phyloP scores from a whole-genome alignment of 2,329 filamentous ascomycete species.

The Aspergillus sp. region DNA sequence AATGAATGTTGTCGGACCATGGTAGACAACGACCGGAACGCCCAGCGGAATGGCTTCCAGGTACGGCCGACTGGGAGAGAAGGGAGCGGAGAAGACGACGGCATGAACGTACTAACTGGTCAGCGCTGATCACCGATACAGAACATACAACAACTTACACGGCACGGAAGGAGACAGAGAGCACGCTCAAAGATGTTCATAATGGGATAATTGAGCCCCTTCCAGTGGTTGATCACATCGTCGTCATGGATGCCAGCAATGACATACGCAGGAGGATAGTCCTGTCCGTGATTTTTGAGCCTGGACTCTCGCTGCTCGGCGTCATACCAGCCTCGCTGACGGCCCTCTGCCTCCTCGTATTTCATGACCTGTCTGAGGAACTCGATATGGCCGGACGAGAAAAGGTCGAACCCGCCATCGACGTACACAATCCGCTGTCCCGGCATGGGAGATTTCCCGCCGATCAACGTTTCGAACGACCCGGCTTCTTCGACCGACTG shows the following conservation, averaged over 20 bases:
- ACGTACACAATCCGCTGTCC: conserved; percentile 89
- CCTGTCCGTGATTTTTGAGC: conserved; percentile 52
- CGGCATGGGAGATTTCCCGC: conserved; percentile 59
- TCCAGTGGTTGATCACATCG: conserved; percentile 89
- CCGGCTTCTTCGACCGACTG: conserved; percentile 50
- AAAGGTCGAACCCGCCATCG: conserved; percentile 92
- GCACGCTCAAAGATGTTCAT: conserved; percentile 99
- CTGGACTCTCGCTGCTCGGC: conserved; percentile 56
- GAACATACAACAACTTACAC: conserved; percentile 45
- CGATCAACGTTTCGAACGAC: conserved; percentile 57
- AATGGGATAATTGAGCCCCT: conserved; percentile 96
- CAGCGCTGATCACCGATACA: conserved; percentile 1
- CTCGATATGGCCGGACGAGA: conserved; percentile 93
- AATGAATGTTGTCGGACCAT: conserved; percentile 92
- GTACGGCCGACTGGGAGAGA: conserved; percentile 71
- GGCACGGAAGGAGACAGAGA: conserved; percentile 89
- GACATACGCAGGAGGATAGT: conserved; percentile 78
- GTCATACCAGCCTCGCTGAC: conserved; percentile 63
- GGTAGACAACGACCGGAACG: conserved; percentile 73
- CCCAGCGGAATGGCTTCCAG: conserved; percentile 65
- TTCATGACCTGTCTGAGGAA: conserved; percentile 72
- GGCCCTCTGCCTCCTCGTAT: conserved; percentile 61
- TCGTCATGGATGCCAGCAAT: conserved; percentile 92
- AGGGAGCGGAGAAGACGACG: conserved; percentile 82
- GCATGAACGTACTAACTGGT: conserved; percentile 66